A percentile compares a stretch with the other conserved stretches of the same genome.
Conservation (phyloP, 805 yeast genomes). For the Candida arabinofermentans region DNA sequence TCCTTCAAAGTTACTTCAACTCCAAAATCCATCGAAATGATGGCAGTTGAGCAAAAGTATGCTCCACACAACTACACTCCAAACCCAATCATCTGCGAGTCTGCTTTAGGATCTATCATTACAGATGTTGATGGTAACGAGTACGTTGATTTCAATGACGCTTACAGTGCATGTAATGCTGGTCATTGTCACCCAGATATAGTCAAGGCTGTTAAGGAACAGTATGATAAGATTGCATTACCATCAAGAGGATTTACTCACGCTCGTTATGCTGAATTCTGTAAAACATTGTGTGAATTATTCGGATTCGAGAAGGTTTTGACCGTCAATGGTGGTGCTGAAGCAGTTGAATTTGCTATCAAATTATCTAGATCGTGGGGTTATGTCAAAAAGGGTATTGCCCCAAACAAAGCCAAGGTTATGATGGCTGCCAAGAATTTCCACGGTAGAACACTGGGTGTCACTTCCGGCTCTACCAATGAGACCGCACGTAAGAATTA, state of each 20-base stretch:
- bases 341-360: conserved; percentile 35
- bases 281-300: conserved; percentile 26
- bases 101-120: conserved; percentile 20
- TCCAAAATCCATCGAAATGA: conserved; percentile 16
- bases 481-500: conserved; percentile 33
- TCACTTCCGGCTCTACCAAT: conserved; percentile 34
- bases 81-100: conserved; percentile 23
- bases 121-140: conserved; percentile 26
- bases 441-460: conserved; percentile 38
- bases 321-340: conserved; percentile 33
- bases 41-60: conserved; percentile 17
- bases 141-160: conserved; percentile 26
- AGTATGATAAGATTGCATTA: conserved; percentile 28
- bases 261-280: conserved; percentile 20
- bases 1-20: conserved; percentile 14
- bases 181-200: conserved; percentile 28
- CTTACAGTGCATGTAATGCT: conserved; percentile 27
- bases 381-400: conserved; percentile 27
- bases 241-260: conserved; percentile 27
- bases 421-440: conserved; percentile 33
- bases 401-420: conserved; percentile 25
- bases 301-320: conserved; percentile 28
- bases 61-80: conserved; percentile 30
- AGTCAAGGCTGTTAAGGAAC: conserved; percentile 30
- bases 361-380: conserved; percentile 34